Conservation (phyloP, 345 rosid species). For the Salix brachista region DNA sequence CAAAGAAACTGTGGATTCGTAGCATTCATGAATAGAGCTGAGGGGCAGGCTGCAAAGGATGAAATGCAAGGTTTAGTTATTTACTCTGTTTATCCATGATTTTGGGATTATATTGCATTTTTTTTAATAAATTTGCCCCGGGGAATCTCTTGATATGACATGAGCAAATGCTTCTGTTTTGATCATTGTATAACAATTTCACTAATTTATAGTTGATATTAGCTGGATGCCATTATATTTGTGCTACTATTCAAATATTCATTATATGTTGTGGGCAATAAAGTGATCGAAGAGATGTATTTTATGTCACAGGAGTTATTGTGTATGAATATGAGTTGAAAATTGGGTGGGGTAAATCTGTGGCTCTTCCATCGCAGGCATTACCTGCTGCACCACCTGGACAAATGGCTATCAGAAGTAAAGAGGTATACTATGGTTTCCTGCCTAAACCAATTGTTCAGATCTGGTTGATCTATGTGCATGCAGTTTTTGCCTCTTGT, state of each 20-base stretch:
- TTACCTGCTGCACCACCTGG: conserved; percentile 99
- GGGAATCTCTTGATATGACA: background rate
- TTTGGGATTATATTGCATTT: background rate
- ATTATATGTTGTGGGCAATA: background rate
- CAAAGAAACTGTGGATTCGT: conserved; percentile 98
- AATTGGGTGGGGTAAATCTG: conserved; percentile 99
- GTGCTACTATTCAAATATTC: background rate
- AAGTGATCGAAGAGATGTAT: background rate
- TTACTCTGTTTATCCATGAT: background rate
- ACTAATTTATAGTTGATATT: background rate
- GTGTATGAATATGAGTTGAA: conserved; percentile 94
- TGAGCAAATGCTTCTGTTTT: background rate
- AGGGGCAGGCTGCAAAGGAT: conserved; percentile 99
- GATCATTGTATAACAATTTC: background rate
- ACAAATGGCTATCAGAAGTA: conserved; percentile 98
- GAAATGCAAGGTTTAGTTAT: conserved; percentile 90
- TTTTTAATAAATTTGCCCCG: background rate
- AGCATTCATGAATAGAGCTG: conserved; percentile 94
- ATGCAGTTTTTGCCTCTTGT: background rate
- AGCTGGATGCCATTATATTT: background rate
- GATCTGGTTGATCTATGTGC: background rate
- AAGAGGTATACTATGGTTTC: conserved; percentile 62
- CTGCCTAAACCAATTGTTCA: background rate
- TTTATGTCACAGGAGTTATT: conserved; percentile 62
- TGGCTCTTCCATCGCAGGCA: conserved; percentile 98